Conservation (phyloP, 148 eudicot species). For the Mesembryanthemum crystallinum region DNA sequence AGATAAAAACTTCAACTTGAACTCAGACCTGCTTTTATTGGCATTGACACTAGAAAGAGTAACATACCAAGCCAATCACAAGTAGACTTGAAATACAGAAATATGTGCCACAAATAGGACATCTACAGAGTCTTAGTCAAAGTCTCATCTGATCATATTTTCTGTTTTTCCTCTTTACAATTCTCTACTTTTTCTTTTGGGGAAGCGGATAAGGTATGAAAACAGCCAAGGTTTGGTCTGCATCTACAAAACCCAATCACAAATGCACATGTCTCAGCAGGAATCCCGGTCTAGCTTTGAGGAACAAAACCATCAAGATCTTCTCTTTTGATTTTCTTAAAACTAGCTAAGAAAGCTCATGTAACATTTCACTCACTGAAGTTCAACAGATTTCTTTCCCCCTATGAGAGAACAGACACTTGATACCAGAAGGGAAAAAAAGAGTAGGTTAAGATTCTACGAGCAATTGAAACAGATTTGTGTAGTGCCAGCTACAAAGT, state of each 20-base stretch:
- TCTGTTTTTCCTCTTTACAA: neutral
- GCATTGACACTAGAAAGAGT: neutral
- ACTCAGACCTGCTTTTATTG: neutral
- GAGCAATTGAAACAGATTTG: neutral
- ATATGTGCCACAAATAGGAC: neutral
- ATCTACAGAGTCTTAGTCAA: neutral
- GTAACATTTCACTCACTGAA: too few relatives aligned
- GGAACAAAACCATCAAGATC: too few relatives aligned
- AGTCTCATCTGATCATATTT: neutral
- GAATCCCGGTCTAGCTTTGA: too few relatives aligned
- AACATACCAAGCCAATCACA: neutral
- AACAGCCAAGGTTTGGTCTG: too few relatives aligned
- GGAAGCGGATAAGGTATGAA: neutral
- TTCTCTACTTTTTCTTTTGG: neutral
- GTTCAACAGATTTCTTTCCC: too few relatives aligned
- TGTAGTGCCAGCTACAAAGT: neutral
- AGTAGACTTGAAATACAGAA: too few relatives aligned
- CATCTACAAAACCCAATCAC: too few relatives aligned
- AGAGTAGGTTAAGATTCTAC: neutral
- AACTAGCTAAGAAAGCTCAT: too few relatives aligned
- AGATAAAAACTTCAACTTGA: neutral
- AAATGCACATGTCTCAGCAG: neutral
- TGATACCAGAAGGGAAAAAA: neutral
- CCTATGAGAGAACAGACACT: neutral
- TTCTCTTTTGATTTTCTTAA: too few relatives aligned